Conservation (phyloP, 225 moss, liverwort and hornwort species). For the Marchantia polymorpha region DNA sequence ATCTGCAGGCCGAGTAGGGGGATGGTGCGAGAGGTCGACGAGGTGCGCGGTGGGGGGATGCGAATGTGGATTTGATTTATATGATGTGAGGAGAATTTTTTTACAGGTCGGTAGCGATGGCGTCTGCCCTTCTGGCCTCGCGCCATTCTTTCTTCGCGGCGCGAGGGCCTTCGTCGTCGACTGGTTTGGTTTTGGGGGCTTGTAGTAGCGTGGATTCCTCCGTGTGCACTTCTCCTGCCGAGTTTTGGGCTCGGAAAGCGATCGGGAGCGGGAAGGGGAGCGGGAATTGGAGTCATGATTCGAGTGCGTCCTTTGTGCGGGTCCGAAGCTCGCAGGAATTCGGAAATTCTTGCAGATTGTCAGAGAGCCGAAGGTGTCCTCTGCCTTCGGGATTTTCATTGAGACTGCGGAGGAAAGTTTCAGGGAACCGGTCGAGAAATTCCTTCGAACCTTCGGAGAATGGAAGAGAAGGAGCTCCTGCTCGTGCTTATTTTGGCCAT, state of each 20-base stretch:
- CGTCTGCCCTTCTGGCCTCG: slow-evolving; percentile 18
- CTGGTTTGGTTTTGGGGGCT: neutral
- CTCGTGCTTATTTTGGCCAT: neutral
- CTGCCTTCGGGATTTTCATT: neutral
- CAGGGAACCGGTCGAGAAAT: neutral
- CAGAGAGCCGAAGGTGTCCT: neutral
- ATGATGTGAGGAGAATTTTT: neutral
- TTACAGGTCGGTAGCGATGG: slow-evolving; percentile 12
- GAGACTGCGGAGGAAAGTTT: neutral
- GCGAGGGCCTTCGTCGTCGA: neutral
- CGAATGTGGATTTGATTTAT: neutral
- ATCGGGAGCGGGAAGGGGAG: neutral
- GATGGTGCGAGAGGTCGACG: neutral
- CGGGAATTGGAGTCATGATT: too few species aligned
- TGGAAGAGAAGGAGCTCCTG: neutral
- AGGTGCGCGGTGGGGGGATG: neutral
- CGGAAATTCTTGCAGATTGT: neutral
- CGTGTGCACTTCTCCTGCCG: neutral
- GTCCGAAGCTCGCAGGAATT: neutral
- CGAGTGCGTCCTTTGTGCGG: neutral
- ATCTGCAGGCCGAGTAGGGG: neutral
- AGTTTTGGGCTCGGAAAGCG: neutral
- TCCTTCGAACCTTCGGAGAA: neutral
- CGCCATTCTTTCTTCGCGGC: slow-evolving; percentile 1
- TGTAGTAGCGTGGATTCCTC: too few species aligned